Evolutionary conservation across 2,329 filamentous ascomycete genomes (phyloP), one percentile per base, ranked within the genome.

Genomic region (Xylaria sp.): DNA sequence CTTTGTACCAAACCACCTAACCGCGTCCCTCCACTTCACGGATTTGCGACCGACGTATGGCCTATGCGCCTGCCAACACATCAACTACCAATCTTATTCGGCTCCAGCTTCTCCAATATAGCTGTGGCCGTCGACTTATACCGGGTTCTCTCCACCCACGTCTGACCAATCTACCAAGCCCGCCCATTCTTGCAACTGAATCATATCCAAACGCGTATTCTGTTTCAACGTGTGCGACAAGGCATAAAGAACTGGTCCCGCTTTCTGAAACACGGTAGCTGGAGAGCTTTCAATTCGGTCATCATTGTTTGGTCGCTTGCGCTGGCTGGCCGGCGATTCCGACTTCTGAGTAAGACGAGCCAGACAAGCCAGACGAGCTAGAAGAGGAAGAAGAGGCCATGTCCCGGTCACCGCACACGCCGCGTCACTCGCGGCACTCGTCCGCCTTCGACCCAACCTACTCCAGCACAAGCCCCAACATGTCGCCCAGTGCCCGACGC

Each of bases 351-450:
- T 19, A 14, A 11, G 14, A 59, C 4, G 12, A 42, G 12, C 39
- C 11, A 11, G 14, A 59, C 4, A 4, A 42, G 12, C 39, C 11
- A 27, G 24, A 27, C 24, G 24, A 27, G 24, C 24, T 3, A 36
- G 7, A 7, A 36, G 34, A 36, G 11, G 11, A 47, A 65, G 56
- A 55, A 39, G 57, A n/a, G 42, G 61, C 21, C 62, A 86, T 85
- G 82, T 77, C 82, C 58, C 76, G 81, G 61, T 84, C 84, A 63
- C 86, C 87, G 58, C 82, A 82, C 57, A 89, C 88, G 42, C 88
- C 88, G 64, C 82, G 81, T 72, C 88, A 90, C 75, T 90, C 88
- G 71, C 85, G 88, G 72, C 83, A 87, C 62, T 83, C 86, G 53
- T 90, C 88, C 34, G 80, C 81, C 68, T 81, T 86, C 74, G 86